Conservation (phyloP, 2,329 filamentous ascomycete species). For the Diaporthe amygdali region DNA sequence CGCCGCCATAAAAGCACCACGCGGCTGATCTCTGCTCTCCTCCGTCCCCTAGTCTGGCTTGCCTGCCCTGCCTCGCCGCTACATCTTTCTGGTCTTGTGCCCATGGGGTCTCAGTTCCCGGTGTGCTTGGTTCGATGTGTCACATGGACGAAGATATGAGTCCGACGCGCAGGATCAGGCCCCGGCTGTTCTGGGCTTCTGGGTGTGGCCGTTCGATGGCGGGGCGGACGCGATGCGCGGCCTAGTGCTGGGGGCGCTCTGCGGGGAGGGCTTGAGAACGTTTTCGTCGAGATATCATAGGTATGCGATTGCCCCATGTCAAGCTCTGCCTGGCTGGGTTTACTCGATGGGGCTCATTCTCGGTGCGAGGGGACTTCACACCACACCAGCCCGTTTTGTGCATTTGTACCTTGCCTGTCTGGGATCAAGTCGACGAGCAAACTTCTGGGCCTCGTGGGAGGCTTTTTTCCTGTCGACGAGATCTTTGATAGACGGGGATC, state of each 20-base stretch:
- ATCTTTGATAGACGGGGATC: constrained; percentile 30
- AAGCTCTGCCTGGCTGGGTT: constrained; percentile 55
- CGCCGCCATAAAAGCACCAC: constrained; percentile 98
- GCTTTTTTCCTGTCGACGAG: constrained; percentile 32
- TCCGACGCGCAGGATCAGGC: constrained; percentile 58
- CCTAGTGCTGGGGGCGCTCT: constrained; percentile 47
- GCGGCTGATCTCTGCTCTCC: constrained; percentile 80
- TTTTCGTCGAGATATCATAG: constrained; percentile 95
- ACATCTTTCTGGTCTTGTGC: constrained; percentile 35
- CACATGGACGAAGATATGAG: constrained; percentile 88
- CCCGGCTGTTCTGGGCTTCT: constrained; percentile 29
- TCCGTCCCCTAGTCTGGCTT: constrained; percentile 47
- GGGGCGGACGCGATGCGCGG: constrained; percentile 43
- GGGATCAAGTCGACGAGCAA: constrained; percentile 49
- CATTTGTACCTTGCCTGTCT: constrained; percentile 59
- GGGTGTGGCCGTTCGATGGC: constrained; percentile 42
- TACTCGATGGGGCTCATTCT: constrained; percentile 99
- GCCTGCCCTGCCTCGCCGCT: constrained; percentile 35
- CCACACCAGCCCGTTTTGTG: constrained; percentile 38
- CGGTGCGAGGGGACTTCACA: constrained; percentile 82
- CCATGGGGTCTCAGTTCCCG: not conserved
- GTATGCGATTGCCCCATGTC: constrained; percentile 88
- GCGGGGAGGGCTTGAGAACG: constrained; percentile 58
- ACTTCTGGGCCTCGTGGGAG: constrained; percentile 44
- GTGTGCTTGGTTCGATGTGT: constrained; percentile 33